Evolutionary conservation across 441 rosid genomes (phyloP).

Genomic region (Adansonia gregorii): DNA sequence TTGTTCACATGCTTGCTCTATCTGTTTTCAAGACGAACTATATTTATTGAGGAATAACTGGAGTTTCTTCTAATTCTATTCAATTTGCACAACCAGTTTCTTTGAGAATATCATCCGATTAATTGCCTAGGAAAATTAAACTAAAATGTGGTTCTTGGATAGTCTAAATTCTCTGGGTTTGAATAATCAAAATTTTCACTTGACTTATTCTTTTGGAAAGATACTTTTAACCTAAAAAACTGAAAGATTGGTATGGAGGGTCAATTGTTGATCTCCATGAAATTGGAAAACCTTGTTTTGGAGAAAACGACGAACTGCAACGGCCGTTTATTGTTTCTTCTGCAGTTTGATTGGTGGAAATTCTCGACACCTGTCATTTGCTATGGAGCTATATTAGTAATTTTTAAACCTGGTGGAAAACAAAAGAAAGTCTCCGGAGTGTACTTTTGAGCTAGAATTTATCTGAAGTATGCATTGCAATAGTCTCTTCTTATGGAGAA

Average conservation of each 20-base stretch:
- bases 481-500: neutral
- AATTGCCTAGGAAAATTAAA: constrained; percentile 3
- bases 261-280: neutral
- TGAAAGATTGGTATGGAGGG: neutral
- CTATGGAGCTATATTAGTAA: neutral
- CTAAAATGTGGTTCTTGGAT: neutral
- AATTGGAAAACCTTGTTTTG: neutral
- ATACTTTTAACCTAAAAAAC: neutral
- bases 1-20: neutral
- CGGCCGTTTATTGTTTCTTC: neutral
- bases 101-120: neutral
- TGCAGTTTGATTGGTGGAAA: neutral
- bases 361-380: constrained; percentile 5
- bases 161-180: neutral
- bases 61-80: neutral
- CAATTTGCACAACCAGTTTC: neutral
- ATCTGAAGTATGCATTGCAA: neutral
- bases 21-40: neutral
- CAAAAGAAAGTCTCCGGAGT: neutral
- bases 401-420: neutral
- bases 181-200: neutral
- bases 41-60: neutral
- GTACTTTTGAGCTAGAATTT: neutral
- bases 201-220: neutral
- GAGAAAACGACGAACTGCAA: neutral